Evolutionary conservation across 2,329 filamentous ascomycete species (phyloP).

Genomic region (Drechmeria coniospora): DNA sequence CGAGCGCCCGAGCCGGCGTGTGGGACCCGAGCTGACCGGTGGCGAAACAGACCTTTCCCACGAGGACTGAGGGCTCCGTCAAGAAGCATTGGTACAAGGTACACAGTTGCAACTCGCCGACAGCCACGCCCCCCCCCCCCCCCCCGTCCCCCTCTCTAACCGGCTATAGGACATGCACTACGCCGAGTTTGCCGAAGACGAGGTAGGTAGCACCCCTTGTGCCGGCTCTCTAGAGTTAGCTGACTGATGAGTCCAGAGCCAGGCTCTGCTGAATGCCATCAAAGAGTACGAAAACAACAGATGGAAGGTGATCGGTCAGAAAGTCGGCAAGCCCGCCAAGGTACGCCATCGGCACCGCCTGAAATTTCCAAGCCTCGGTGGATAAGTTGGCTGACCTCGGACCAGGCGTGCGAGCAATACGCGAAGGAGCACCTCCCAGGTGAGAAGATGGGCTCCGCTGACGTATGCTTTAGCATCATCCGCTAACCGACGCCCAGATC

Average conservation of each 20-base stretch:
- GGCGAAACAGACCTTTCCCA: constrained; percentile 61
- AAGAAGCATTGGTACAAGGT: constrained; percentile 99
- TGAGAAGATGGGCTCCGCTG: constrained; percentile 8
- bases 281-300: constrained; percentile 98
- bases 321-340: constrained; percentile 96
- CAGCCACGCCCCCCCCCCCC: too few relatives aligned
- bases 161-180: constrained; percentile 83
- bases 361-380: neutral
- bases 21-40: constrained; percentile 1
- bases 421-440: constrained; percentile 84
- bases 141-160: constrained; percentile 3
- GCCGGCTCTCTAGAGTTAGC: constrained; percentile 6
- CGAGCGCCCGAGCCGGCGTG: neutral
- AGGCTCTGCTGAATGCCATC: constrained; percentile 77
- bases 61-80: constrained; percentile 87
- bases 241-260: constrained; percentile 35
- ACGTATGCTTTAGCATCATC: too few relatives aligned
- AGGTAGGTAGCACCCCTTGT: constrained; percentile 41
- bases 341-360: constrained; percentile 8
- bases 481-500: too few relatives aligned
- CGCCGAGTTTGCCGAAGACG: constrained; percentile 93
- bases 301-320: constrained; percentile 94
- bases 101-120: constrained; percentile 9
- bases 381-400: constrained; percentile 3
- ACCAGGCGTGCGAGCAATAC: constrained; percentile 56